Percentiles rank a stretch among this genome's conserved stretches.
phyloP scores from a whole-genome alignment of 257 asterid species.

The Nicotiana benthamiana region DNA sequence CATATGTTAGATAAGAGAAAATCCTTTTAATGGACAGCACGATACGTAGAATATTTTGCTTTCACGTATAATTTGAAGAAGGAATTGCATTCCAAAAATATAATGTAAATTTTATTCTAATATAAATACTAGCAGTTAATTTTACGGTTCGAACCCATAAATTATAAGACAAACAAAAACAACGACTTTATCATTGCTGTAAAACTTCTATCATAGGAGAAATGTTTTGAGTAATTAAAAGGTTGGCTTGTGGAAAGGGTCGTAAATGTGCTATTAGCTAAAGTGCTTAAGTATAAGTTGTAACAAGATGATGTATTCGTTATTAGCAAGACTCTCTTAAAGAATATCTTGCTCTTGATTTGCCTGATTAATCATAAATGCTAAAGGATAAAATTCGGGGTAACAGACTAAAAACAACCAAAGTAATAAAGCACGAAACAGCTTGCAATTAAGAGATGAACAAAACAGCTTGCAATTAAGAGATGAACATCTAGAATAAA shows the following conservation, averaged over 20 bases:
- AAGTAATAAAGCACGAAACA: not conserved
- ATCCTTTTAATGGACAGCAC: too few species aligned
- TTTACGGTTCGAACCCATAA: too few species aligned
- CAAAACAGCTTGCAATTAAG: not conserved
- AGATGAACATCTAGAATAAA: not conserved
- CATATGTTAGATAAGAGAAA: too few species aligned
- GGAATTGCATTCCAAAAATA: too few species aligned
- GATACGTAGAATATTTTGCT: too few species aligned
- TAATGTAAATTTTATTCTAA: too few species aligned
- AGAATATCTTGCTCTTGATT: not conserved
- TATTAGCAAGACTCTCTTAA: not conserved
- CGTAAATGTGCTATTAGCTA: not conserved
- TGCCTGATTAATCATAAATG: not conserved
- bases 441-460: not conserved
- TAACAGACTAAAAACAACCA: not conserved
- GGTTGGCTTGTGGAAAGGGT: not conserved
- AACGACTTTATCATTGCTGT: too few species aligned
- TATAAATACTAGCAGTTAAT: too few species aligned
- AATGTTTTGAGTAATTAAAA: too few species aligned
- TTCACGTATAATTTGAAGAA: too few species aligned
- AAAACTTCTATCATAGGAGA: too few species aligned
- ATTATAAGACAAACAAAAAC: too few species aligned
- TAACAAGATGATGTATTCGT: constrained; percentile 2
- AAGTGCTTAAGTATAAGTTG: not conserved
- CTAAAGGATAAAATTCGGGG: not conserved